Base-by-base conservation (phyloP, 192 early-diverging fungal species). In the Coemansia sp. region DNA sequence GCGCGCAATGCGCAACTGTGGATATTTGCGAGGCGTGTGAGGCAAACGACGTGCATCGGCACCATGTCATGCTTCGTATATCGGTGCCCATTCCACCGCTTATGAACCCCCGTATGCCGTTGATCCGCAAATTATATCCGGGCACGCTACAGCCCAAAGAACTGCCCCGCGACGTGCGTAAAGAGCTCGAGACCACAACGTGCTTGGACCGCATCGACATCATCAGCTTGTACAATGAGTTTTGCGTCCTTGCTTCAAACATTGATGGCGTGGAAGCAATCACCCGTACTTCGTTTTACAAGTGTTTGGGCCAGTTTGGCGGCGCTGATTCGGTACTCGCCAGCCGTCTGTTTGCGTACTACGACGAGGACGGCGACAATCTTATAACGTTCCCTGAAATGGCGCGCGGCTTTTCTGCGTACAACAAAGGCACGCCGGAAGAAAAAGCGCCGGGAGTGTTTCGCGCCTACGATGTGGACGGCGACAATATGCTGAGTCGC, bases 11-110 rank as follows among this genome's bases (percentile, higher is more conserved):
- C 62, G 84, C 91, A 44, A 92, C 95, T 57, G 92, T 86, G 64
- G 97, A 98, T 81, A 72, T 98, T 12, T 98, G 97, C 72, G 91
- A 93, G 60, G 69, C 83, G 3, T 98, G 97, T 75, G 96, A 98
- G 68, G 90, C 90, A 4, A 87, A 93, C 37, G 75, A 83, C 28
- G 82, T 83, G 1, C 96, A 98, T 68, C 76, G 82, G 21, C 91
- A 93, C 12, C 96, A 98, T 57, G 82, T 91, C 2, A 90, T 97
- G 76, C 79, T 96, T 46, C 95, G 97, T 64, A 93, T 98, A 50
- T 65, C 90, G 5, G 88, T 98, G 61, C 93, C 96, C 1, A 85
- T 96, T 23, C 94, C 96, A 31, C 91, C 93, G n/a, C 81, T 96
- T 25, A 86, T 89, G 54, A 95, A 93, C 69, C 83, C 89, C 21